These are phyloP conservation scores for Pestalotiopsis sp. DNA, from an alignment of 2,329 filamentous ascomycete genomes.

Conservation along the genomic window DNA sequence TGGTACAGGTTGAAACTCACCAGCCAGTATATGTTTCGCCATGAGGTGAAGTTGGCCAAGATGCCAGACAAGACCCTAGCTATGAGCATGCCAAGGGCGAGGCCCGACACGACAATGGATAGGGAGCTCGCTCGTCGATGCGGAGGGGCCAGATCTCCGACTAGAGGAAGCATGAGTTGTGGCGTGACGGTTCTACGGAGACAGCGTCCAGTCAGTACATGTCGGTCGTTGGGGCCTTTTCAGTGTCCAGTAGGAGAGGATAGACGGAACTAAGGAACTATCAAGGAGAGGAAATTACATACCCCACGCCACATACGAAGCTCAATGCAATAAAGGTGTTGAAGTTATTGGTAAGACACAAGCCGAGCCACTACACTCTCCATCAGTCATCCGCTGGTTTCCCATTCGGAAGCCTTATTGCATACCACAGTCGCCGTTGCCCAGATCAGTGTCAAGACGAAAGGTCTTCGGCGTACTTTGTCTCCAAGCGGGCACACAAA, in stretches of 20 bases:
- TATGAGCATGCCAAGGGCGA: slow-evolving; percentile 67
- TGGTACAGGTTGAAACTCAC: not conserved
- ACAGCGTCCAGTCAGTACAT: too few relatives aligned
- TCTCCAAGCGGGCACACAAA: slow-evolving; percentile 71
- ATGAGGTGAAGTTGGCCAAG: slow-evolving; percentile 64
- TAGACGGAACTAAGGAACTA: not conserved
- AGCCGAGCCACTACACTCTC: slow-evolving; percentile 52
- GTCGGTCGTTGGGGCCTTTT: too few relatives aligned
- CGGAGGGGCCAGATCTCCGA: slow-evolving; percentile 68
- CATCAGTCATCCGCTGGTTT: not conserved
- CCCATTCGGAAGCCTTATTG: not conserved
- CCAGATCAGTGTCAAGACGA: slow-evolving; percentile 62
- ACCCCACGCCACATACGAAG: slow-evolving; percentile 57
- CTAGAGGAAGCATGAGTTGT: slow-evolving; percentile 70
- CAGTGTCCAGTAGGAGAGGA: too few relatives aligned
- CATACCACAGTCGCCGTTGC: slow-evolving; percentile 64
- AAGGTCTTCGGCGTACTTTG: slow-evolving; percentile 58
- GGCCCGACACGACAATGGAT: slow-evolving; percentile 66
- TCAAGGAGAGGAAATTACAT: too few relatives aligned
- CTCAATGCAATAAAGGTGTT: slow-evolving; percentile 62
- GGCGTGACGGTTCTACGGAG: slow-evolving; percentile 38
- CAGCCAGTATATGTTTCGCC: slow-evolving; percentile 72
- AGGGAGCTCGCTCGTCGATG: slow-evolving; percentile 63
- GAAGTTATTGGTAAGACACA: slow-evolving; percentile 64
- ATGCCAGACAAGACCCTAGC: slow-evolving; percentile 72